Conservation (phyloP, 345 rosid species). For the Pugionium dolabratum region DNA sequence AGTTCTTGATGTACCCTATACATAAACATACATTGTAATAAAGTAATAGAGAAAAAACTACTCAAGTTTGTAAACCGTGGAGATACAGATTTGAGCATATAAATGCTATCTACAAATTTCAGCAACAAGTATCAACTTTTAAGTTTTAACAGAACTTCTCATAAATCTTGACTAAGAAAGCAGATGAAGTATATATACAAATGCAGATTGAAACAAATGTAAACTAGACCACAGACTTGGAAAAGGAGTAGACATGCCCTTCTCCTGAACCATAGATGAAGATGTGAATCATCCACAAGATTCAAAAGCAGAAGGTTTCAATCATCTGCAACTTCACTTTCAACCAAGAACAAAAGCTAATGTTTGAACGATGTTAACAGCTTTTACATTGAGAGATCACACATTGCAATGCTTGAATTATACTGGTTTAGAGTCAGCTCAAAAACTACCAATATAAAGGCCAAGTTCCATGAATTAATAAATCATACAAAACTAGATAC, state of each 20-base stretch:
- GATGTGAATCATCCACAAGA: not conserved
- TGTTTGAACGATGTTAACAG: not conserved
- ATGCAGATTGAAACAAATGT: not conserved
- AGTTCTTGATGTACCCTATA: constrained; percentile 72
- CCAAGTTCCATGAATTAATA: not conserved
- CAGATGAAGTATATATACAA: not conserved
- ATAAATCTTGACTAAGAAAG: not conserved
- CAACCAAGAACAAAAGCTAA: no score
- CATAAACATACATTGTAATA: not conserved
- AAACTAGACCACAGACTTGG: not conserved
- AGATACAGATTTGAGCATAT: not conserved
- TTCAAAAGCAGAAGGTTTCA: not conserved
- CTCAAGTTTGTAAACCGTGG: not conserved
- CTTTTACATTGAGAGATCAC: constrained; percentile 9
- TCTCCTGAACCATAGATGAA: not conserved
- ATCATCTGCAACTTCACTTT: constrained; percentile 4
- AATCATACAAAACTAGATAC: not conserved
- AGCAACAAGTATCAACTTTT: not conserved
- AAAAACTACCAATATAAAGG: not conserved
- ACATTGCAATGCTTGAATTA: not conserved
- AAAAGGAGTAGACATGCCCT: not conserved
- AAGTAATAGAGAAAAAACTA: not conserved
- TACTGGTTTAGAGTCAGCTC: not conserved
- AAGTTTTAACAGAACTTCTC: not conserved
- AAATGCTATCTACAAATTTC: not conserved